A percentile compares a stretch with the other conserved stretches of the same genome.
These are phyloP conservation scores for Manihot esculenta DNA, from an alignment of 441 rosid species.

Conservation along the genomic window DNA sequence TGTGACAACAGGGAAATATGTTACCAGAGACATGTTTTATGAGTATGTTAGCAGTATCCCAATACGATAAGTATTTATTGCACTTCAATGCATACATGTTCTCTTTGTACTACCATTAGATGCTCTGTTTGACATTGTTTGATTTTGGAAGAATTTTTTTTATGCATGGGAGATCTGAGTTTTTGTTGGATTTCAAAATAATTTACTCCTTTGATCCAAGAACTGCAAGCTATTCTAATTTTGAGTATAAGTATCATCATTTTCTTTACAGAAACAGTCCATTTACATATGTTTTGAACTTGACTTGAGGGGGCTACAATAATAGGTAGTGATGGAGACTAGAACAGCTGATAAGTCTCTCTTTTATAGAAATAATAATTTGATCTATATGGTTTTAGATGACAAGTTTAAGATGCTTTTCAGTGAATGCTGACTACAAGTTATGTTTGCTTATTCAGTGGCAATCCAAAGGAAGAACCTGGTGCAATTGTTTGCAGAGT, in stretches of 20 bases:
- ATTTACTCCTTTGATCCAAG: neutral
- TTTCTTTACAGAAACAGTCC: neutral
- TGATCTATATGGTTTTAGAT: slow-evolving; percentile 9
- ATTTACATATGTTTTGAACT: neutral
- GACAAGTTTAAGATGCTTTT: neutral
- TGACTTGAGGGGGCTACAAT: neutral
- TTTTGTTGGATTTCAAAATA: neutral
- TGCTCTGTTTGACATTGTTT: neutral
- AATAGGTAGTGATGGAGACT: neutral
- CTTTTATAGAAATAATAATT: slow-evolving; percentile 8
- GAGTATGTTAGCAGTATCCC: slow-evolving; percentile 60
- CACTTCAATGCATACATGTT: neutral
- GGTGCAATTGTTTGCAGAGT: slow-evolving; percentile 97
- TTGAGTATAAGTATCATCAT: neutral
- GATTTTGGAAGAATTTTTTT: neutral
- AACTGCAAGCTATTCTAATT: neutral
- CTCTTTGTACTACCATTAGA: neutral
- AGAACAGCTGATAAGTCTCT: no score
- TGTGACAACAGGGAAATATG: slow-evolving; percentile 90
- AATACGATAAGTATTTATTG: neutral
- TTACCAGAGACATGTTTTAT: slow-evolving; percentile 94
- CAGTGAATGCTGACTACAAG: slow-evolving; percentile 7
- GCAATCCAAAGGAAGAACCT: slow-evolving; percentile 94
- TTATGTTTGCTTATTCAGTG: slow-evolving; percentile 48
- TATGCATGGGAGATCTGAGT: neutral